A percentile compares a stretch with the other conserved stretches of the same genome.
phyloP scores from a whole-genome alignment of 371 early-diverging fungal species.

The Mycotypha africana region DNA sequence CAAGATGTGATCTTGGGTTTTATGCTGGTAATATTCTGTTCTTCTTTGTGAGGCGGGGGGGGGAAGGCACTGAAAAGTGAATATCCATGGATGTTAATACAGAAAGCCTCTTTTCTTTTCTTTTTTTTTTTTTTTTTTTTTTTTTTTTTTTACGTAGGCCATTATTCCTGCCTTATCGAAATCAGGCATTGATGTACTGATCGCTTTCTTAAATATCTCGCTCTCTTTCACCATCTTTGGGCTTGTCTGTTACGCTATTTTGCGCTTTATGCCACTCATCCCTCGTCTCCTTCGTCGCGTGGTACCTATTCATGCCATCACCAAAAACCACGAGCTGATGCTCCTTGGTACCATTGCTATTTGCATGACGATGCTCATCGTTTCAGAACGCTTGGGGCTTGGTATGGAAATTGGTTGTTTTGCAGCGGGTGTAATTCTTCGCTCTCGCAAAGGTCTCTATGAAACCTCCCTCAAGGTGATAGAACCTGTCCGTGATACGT shows the following conservation, averaged over 20 bases:
- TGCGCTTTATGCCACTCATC: conserved; percentile 20
- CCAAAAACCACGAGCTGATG: conserved; percentile 38
- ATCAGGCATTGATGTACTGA: conserved; percentile 37
- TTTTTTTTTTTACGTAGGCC: conserved; percentile 24
- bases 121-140: not conserved
- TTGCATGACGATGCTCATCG: conserved; percentile 40
- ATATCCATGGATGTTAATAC: too few relatives aligned
- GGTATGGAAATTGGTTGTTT: conserved; percentile 61
- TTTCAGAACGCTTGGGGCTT: conserved; percentile 42
- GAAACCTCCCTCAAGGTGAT: conserved; percentile 36
- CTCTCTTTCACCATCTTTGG: conserved; percentile 39
- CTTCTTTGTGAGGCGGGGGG: not conserved
- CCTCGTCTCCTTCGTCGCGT: conserved; percentile 15
- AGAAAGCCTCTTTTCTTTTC: not conserved
- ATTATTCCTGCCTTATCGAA: conserved; percentile 52
- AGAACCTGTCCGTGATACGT: conserved; percentile 55
- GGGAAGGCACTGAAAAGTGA: too few relatives aligned
- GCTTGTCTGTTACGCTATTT: conserved; percentile 28
- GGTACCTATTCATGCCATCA: conserved; percentile 21
- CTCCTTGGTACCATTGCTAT: conserved; percentile 48
- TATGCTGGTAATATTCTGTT: conserved; percentile 41
- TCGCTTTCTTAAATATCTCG: conserved; percentile 28
- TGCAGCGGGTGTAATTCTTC: conserved; percentile 56
- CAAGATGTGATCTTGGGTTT: conserved; percentile 60
- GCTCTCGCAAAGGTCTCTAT: conserved; percentile 33